These are phyloP conservation scores for Akanthomyces muscarius DNA, from an alignment of 2,329 filamentous ascomycete genomes.

Conservation along the genomic window DNA sequence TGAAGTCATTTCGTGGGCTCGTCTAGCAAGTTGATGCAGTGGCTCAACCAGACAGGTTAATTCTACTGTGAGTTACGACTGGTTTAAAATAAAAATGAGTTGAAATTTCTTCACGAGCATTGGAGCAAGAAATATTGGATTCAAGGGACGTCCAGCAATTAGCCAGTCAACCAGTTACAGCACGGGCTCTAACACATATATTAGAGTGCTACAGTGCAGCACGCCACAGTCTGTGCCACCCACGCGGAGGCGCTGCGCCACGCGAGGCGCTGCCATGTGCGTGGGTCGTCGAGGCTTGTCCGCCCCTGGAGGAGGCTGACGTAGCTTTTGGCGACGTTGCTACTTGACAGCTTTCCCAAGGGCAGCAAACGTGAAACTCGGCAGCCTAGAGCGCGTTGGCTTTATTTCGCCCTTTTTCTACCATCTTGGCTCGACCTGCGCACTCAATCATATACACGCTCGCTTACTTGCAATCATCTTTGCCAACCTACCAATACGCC, in stretches of 20 bases:
- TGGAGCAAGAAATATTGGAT: no score
- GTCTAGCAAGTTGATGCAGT: no score
- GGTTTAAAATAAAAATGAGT: neutral
- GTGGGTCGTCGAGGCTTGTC: neutral
- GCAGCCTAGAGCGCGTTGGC: neutral
- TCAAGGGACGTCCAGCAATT: no score
- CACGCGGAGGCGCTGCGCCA: neutral
- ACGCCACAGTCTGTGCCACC: conserved; percentile 1
- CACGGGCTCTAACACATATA: no score
- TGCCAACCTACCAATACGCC: neutral
- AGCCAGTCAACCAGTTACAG: no score
- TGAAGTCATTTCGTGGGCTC: no score
- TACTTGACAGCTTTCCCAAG: conserved; percentile 4
- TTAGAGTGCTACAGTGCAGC: no score
- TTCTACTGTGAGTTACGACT: no score
- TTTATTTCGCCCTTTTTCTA: neutral
- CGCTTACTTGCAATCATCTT: neutral
- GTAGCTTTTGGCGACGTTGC: conserved; percentile 11
- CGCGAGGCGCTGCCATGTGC: neutral
- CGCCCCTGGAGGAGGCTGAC: conserved; percentile 9
- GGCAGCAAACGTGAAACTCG: conserved; percentile 6
- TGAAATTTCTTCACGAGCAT: no score
- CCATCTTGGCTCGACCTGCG: neutral
- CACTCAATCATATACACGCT: neutral
- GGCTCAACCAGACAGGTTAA: no score